phyloP scores from a whole-genome alignment of 2,329 filamentous ascomycete genomes.

The Ophiostoma piceae region DNA sequence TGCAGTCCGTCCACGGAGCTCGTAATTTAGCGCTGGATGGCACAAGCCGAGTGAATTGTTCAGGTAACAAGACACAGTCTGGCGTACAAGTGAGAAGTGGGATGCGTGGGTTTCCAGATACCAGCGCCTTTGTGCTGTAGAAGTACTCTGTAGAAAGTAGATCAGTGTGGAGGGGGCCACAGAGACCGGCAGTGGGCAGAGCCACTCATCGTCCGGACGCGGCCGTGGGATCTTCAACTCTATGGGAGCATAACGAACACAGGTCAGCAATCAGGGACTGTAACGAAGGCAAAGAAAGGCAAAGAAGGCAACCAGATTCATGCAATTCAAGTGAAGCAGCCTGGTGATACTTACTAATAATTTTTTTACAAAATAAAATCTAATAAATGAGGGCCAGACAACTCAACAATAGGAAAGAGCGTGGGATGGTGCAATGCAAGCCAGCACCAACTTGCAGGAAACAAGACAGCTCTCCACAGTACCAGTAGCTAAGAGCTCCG shows the following conservation, averaged over 20 bases:
- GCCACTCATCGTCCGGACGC: conserved; percentile 5
- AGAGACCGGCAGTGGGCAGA: neutral
- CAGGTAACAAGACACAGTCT: neutral
- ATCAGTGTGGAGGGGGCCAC: neutral
- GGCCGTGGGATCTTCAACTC: neutral
- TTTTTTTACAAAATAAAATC: neutral
- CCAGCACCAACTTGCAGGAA: neutral
- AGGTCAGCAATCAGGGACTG: neutral
- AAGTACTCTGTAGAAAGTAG: neutral
- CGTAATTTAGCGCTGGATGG: conserved; percentile 2
- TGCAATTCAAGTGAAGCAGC: neutral
- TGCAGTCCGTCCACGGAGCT: neutral
- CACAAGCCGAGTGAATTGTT: neutral
- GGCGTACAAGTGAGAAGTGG: neutral
- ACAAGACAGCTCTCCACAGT: neutral
- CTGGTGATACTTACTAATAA: neutral
- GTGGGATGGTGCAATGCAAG: conserved; percentile 7
- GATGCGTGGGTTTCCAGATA: conserved; percentile 6
- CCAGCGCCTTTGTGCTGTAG: neutral
- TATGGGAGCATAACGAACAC: neutral
- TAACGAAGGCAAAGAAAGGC: neutral
- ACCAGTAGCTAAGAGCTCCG: neutral
- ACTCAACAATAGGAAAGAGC: neutral
- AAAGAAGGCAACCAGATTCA: neutral
- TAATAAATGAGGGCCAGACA: neutral